Conservation (phyloP, 2,329 filamentous ascomycete species). For the Microcyclosporella mali region DNA sequence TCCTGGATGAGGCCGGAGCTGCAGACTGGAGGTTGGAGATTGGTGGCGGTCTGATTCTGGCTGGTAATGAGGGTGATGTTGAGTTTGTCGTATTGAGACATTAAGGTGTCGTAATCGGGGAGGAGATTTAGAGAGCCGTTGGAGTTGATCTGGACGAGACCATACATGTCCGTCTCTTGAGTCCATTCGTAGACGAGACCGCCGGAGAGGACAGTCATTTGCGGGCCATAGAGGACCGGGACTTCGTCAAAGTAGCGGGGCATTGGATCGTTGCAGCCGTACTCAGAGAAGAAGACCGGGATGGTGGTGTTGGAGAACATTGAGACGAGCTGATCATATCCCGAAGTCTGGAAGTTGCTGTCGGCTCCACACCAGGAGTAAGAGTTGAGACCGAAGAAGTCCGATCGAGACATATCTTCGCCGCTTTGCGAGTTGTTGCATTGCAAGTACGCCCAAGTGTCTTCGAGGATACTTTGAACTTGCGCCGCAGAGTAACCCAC, state of each 20-base stretch:
- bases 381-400: slow-evolving; percentile 72
- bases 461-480: slow-evolving; percentile 65
- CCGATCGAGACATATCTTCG: slow-evolving; percentile 56
- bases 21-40: slow-evolving; percentile 59
- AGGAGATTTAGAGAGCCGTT: slow-evolving; percentile 41
- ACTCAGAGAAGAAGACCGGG: slow-evolving; percentile 77
- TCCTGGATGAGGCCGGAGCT: slow-evolving; percentile 58
- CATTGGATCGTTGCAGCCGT: slow-evolving; percentile 67
- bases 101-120: slow-evolving; percentile 58
- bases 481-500: slow-evolving; percentile 69
- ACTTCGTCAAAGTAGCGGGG: slow-evolving; percentile 74
- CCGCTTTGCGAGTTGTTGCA: slow-evolving; percentile 52
- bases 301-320: slow-evolving; percentile 62
- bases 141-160: slow-evolving; percentile 41
- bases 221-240: slow-evolving; percentile 59
- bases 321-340: slow-evolving; percentile 57
- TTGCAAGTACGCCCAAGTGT: slow-evolving; percentile 70
- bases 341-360: slow-evolving; percentile 56
- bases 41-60: slow-evolving; percentile 52
- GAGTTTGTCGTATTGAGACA: slow-evolving; percentile 67
- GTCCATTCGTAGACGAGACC: slow-evolving; percentile 78
- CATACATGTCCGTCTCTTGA: slow-evolving; percentile 59
- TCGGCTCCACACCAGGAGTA: slow-evolving; percentile 68
- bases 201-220: slow-evolving; percentile 69
- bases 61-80: slow-evolving; percentile 63